These are phyloP conservation scores for Hippophae gyantsensis DNA, from an alignment of 306 rosid genomes.

Conservation along the genomic window DNA sequence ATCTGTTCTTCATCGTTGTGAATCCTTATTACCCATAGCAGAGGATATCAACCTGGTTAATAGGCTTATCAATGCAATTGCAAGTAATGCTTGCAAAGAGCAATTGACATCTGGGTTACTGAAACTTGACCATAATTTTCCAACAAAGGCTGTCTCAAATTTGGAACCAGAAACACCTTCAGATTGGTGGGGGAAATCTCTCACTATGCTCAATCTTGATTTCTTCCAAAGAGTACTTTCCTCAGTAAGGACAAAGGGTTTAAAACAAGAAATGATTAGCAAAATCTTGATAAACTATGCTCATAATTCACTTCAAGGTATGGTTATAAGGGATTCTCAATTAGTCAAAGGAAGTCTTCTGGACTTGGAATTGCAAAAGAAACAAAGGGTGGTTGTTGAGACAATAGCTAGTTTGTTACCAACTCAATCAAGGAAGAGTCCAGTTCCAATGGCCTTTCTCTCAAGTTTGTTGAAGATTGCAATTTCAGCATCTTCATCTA, in stretches of 20 bases:
- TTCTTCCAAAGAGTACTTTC: constrained; percentile 73
- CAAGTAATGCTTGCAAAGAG: constrained; percentile 86
- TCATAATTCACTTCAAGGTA: constrained; percentile 75
- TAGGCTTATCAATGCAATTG: constrained; percentile 75
- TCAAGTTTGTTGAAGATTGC: constrained; percentile 87
- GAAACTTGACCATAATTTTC: constrained; percentile 74
- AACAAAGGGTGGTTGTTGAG: constrained; percentile 81
- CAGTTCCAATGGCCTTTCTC: constrained; percentile 91
- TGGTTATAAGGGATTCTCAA: constrained; percentile 48
- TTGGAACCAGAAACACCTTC: constrained; percentile 76
- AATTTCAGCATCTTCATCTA: constrained; percentile 61
- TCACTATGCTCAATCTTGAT: constrained; percentile 57
- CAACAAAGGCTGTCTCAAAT: constrained; percentile 35
- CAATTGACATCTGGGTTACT: constrained; percentile 78
- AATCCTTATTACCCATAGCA: constrained; percentile 57
- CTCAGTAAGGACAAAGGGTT: constrained; percentile 79
- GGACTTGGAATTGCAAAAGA: constrained; percentile 68
- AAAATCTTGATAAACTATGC: constrained; percentile 81
- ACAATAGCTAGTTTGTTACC: constrained; percentile 71
- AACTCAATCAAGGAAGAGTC: constrained; percentile 81
- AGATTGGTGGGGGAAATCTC: constrained; percentile 97
- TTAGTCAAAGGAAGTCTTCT: constrained; percentile 46
- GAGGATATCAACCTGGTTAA: constrained; percentile 69
- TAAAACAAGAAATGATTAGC: constrained; percentile 85
- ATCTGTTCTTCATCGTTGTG: constrained; percentile 83